Conservation (phyloP, 257 asterid species). For the Gynochthodes officinalis region DNA sequence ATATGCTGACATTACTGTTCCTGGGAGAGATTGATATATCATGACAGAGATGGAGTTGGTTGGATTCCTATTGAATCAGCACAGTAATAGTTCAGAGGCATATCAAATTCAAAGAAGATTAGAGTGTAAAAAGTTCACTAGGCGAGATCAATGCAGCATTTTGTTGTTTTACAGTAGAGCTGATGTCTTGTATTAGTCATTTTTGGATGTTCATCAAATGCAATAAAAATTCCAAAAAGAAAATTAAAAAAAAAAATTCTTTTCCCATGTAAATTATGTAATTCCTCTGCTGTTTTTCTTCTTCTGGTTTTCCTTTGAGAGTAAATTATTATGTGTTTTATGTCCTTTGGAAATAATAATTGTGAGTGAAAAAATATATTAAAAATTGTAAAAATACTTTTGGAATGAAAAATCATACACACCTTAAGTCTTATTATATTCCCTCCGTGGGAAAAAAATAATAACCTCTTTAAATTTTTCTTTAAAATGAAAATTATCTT, state of each 20-base stretch:
- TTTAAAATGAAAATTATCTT: too few relatives aligned
- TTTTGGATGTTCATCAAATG: slow-evolving; percentile 6
- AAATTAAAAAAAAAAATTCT: background rate
- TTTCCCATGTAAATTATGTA: background rate
- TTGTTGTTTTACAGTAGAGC: background rate
- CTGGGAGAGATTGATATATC: slow-evolving; percentile 5
- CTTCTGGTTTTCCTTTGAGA: background rate
- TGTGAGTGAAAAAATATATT: too few relatives aligned
- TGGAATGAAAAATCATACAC: too few relatives aligned
- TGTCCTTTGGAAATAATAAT: too few relatives aligned
- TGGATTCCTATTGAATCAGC: background rate
- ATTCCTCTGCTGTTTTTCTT: background rate
- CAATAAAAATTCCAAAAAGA: slow-evolving; percentile 2
- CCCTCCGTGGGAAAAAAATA: too few relatives aligned
- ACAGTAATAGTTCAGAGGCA: background rate
- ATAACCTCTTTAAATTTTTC: too few relatives aligned
- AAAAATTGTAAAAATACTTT: too few relatives aligned
- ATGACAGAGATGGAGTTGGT: background rate
- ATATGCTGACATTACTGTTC: slow-evolving; percentile 5
- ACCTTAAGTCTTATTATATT: too few relatives aligned
- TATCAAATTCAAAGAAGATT: background rate
- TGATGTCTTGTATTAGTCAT: slow-evolving; percentile 1
- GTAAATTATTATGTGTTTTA: too few relatives aligned
- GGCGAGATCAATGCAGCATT: background rate
- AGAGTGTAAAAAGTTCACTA: slow-evolving; percentile 1